A percentile compares a stretch with the other conserved stretches of the same genome.
Conservation (phyloP, 2,329 filamentous ascomycete genomes). For the Metarhizium rileyi region DNA sequence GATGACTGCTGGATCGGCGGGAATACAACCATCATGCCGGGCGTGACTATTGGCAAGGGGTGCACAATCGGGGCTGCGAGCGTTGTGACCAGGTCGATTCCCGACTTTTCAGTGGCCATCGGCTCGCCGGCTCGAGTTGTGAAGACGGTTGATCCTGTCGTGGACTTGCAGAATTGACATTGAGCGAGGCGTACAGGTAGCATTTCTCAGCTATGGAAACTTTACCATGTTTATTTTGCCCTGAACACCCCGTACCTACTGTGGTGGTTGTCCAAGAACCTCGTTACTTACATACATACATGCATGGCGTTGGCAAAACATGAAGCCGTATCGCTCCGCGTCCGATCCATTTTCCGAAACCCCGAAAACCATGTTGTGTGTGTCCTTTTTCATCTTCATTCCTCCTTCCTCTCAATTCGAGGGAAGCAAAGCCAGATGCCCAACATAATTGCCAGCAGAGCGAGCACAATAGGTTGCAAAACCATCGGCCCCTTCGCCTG, state of each 20-base stretch:
- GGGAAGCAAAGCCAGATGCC: conserved; percentile 28
- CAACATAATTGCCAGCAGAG: conserved; percentile 27
- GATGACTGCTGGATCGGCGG: conserved; percentile 48
- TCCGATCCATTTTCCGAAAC: background rate
- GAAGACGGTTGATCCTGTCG: conserved; percentile 32
- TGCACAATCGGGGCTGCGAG: conserved; percentile 40
- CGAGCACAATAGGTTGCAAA: conserved; percentile 40
- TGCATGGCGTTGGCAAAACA: no score
- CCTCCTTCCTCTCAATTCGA: conserved; percentile 28
- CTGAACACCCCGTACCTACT: no score
- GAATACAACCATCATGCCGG: conserved; percentile 38
- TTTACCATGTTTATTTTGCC: no score
- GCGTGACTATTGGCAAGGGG: conserved; percentile 42
- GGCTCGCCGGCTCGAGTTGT: conserved; percentile 39
- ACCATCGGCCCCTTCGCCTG: conserved; percentile 36
- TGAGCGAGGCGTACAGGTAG: background rate
- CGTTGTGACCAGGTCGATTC: conserved; percentile 40
- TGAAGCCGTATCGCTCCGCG: no score
- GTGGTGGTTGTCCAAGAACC: no score
- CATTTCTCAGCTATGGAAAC: background rate
- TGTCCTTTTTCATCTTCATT: conserved; percentile 14
- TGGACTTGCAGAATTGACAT: conserved; percentile 14
- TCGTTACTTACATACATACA: no score
- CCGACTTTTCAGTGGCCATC: conserved; percentile 37
- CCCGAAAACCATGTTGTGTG: no score